Evolutionary conservation across 148 eudicot genomes (phyloP).

Genomic region (Limonium bicolor): DNA sequence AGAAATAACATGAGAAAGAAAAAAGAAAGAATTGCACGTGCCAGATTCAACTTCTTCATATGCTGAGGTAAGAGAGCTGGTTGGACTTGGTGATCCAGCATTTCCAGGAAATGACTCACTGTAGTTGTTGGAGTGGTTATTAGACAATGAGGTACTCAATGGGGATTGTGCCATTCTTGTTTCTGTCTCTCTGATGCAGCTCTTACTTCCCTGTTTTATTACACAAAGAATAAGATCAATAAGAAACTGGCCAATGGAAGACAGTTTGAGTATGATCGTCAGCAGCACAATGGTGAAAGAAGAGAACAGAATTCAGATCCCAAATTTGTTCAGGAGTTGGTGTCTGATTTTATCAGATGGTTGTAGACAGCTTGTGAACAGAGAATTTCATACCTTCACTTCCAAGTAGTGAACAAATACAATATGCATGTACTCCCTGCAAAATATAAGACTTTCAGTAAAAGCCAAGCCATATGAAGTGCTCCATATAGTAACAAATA

Average conservation of each 20-base stretch:
- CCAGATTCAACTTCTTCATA: slow-evolving; percentile 74
- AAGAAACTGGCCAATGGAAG: no score
- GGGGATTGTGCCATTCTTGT: neutral
- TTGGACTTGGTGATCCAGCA: slow-evolving; percentile 34
- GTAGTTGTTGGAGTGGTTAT: slow-evolving; percentile 10
- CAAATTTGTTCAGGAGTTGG: no score
- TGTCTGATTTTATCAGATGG: no score
- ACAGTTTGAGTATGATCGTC: no score
- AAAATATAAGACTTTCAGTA: no score
- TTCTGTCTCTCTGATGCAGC: no score
- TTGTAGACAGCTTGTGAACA: neutral
- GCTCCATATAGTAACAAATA: no score
- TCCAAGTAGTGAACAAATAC: slow-evolving; percentile 68
- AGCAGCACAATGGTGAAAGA: no score
- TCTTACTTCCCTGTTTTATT: no score
- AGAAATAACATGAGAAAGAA: neutral
- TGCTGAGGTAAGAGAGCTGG: slow-evolving; percentile 47
- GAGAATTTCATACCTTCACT: slow-evolving; percentile 25
- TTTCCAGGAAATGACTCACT: slow-evolving; percentile 27
- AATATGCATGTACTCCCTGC: slow-evolving; percentile 51
- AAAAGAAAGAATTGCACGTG: slow-evolving; percentile 12
- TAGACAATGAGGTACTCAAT: neutral
- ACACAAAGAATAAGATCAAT: no score
- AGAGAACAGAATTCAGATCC: no score
- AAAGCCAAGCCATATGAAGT: no score